Evolutionary conservation across 2,329 filamentous ascomycete species (phyloP).

Genomic region (Fonsecaea nubica): DNA sequence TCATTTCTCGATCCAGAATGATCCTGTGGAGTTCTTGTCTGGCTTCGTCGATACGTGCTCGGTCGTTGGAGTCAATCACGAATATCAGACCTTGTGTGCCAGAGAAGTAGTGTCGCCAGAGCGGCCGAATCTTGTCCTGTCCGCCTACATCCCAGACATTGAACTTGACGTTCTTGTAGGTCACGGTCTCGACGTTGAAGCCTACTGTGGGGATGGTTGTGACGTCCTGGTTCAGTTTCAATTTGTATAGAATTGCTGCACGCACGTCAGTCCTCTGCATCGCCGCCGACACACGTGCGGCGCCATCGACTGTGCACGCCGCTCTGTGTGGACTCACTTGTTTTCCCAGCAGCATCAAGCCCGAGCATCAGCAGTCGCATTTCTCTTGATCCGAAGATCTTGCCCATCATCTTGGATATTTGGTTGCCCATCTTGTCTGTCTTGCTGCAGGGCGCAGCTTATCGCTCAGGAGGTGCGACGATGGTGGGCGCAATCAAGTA

Average conservation of each 20-base stretch:
- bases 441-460: conserved; percentile 13
- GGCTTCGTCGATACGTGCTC: conserved; percentile 88
- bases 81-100: conserved; percentile 98
- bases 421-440: conserved; percentile 79
- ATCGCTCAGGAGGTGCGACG: background rate
- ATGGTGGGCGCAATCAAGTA: background rate
- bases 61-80: conserved; percentile 95
- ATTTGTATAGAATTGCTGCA: conserved; percentile 89
- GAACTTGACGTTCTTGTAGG: conserved; percentile 99
- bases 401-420: conserved; percentile 95
- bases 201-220: conserved; percentile 98
- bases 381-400: conserved; percentile 99
- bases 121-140: conserved; percentile 96
- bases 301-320: background rate
- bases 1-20: conserved; percentile 97
- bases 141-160: conserved; percentile 99
- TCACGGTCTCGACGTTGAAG: conserved; percentile 99
- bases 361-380: conserved; percentile 99
- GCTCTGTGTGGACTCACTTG: conserved; percentile 59
- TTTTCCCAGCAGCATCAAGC: conserved; percentile 97
- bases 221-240: conserved; percentile 97
- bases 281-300: background rate
- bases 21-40: conserved; percentile 93
- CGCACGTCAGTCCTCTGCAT: conserved; percentile 19
- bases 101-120: conserved; percentile 97